Evolutionary conservation across 257 asterid species (phyloP).

Genomic region (Petunia secreta): DNA sequence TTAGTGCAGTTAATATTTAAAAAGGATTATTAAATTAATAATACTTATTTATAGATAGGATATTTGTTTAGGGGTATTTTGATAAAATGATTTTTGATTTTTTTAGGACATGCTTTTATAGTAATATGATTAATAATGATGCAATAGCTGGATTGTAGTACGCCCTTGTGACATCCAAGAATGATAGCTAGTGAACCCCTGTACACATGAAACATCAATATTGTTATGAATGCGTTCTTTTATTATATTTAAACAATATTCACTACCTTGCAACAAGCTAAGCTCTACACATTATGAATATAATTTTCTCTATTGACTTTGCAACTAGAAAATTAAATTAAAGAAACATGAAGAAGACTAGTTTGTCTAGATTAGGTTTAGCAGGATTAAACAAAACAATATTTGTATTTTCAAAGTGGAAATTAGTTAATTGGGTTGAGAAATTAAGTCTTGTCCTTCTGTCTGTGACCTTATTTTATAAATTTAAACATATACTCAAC

Average conservation of each 20-base stretch:
- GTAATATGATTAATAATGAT: neutral
- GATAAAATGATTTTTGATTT: too few species aligned
- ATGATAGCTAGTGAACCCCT: neutral
- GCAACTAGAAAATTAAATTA: too few species aligned
- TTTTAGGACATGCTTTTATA: too few species aligned
- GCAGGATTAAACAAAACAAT: neutral
- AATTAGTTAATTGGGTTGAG: too few species aligned
- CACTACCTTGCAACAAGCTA: neutral
- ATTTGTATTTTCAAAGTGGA: too few species aligned
- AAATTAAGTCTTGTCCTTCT: neutral
- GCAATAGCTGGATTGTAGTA: constrained; percentile 18
- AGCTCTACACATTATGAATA: neutral
- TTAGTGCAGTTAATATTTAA: too few species aligned
- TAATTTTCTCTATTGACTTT: neutral
- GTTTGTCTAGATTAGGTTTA: neutral
- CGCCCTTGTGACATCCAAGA: constrained; percentile 25
- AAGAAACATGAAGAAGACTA: neutral
- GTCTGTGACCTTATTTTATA: neutral
- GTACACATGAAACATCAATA: constrained; percentile 6
- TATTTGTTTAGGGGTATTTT: too few species aligned
- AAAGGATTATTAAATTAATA: too few species aligned
- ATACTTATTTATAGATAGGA: too few species aligned
- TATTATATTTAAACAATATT: neutral
- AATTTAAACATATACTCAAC: neutral
- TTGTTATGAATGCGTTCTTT: neutral